Evolutionary conservation across 2,329 filamentous ascomycete genomes (phyloP), one percentile per base, ranked within the genome.

Genomic region (Tolypocladium album): DNA sequence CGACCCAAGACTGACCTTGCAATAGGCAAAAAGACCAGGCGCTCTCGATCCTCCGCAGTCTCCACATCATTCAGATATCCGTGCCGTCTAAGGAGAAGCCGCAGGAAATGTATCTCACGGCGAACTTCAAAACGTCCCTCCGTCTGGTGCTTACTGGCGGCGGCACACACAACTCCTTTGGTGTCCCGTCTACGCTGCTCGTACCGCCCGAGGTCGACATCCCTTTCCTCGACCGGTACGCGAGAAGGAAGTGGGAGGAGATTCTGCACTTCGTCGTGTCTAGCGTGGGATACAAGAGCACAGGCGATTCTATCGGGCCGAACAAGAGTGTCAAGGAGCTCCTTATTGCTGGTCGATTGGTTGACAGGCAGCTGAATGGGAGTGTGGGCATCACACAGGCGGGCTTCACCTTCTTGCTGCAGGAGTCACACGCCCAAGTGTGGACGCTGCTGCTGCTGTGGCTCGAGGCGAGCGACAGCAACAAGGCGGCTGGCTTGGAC

Each of bases 181-280:
- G 94, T 61, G 89, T 97, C 1, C 89, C 92, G 1, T 92, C 89
- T 22, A 81, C 79, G 15, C 80, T 86, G 9, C 79, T 84, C 4
- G 79, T 85, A 40, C 82, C 85, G 47, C 77, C 80, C 59, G 82
- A 84, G 56, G 83, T 94, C 56, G 85, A 88, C 61, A 74, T 92
- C 13, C 69, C 82, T 1, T 90, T 89, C 66, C 82, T 99, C 60
- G 94, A 99, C 69, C 82, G 86, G 36, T 95, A 93, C 74, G 92
- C 94, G 6, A 85, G 90, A 59, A 84, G 83, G 67, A 92, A 96
- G 70, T 99, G 94, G 92, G 95, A 99, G 73, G 89, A 91, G 34
- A 96, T 99, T 36, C 75, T 99, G 56, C 94, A 97, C 72, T 99
- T 92, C 70, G 92, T 99, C 71, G 94, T 99, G 24, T 89, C 88